Evolutionary conservation across 495 filamentous ascomycete species (phyloP), one percentile per base, ranked within the genome.

Genomic region (Aspergillus avenaceus): DNA sequence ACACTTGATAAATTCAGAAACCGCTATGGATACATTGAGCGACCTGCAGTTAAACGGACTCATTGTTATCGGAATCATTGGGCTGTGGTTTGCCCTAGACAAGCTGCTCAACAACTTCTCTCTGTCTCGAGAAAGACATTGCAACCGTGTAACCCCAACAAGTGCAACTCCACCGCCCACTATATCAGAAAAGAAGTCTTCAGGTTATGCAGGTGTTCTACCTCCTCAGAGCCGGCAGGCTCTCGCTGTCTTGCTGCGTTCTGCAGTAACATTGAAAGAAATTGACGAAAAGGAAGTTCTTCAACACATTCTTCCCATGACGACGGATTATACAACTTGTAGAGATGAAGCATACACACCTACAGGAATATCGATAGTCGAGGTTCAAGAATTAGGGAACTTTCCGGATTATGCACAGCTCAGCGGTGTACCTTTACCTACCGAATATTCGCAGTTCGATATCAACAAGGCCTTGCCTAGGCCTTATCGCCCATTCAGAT

Each of bases 381-480:
- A 96, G 49, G 75, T 95, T 62, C 80, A 82, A 47, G 77, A 75
- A 0, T 70, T 95, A 14, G 90, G 90, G 0, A 80, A 90, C 52
- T 95, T 95, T 53, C 90, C 90, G 1, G 84, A 95, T 56, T 95
- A 96, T 67, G 78, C 88, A 27, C 65, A 72, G 4, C 70, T 96
- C 7, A 88, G 84, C 48, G 91, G 88, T 24, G 86, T 96, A 14
- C 89, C 88, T 1, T 64, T 88, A 27, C 91, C 91, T 0, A 50
- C 71, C 11, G 74, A 86, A 0, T 90, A 88, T 56, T 45, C 45
- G 2, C 71, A 81, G n/a, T 88, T 87, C 55, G 69, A 85, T 49
- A 83, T 87, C 38, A 64, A 77, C 23, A 84, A 74, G 52, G 86
- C 87, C 0, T 60, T 77, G 14, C 77, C 86, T n/a, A 74, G 86